phyloP scores from a whole-genome alignment of 148 eudicot genomes.

The Arctostaphylos glauca region DNA sequence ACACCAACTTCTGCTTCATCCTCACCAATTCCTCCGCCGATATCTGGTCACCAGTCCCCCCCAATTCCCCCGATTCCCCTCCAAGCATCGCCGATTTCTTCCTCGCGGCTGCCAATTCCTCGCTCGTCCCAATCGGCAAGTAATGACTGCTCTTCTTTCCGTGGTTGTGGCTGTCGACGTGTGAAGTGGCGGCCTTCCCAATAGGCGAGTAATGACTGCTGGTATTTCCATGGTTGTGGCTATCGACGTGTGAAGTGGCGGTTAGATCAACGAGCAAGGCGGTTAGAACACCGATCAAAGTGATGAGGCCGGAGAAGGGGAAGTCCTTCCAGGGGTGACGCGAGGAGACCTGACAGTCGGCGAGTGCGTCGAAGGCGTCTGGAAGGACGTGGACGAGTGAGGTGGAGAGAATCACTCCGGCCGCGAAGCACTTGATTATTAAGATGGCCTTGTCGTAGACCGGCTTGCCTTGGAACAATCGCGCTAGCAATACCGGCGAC shows the following conservation, averaged over 20 bases:
- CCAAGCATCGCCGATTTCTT: slow-evolving; percentile 18
- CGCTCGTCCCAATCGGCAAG: slow-evolving; percentile 27
- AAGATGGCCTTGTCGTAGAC: slow-evolving; percentile 64
- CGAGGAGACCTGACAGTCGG: slow-evolving; percentile 64
- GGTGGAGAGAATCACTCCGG: slow-evolving; percentile 80
- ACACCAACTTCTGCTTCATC: slow-evolving; percentile 70
- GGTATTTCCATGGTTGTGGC: slow-evolving; percentile 16
- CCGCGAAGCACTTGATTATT: slow-evolving; percentile 79
- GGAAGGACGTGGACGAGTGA: slow-evolving; percentile 85
- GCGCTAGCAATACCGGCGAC: slow-evolving; percentile 55
- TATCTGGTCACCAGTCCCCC: slow-evolving; percentile 14
- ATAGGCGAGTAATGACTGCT: slow-evolving; percentile 24
- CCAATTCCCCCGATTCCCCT: slow-evolving; percentile 10
- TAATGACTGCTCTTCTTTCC: slow-evolving; percentile 11
- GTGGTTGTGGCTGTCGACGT: slow-evolving; percentile 35
- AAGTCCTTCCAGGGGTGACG: slow-evolving; percentile 81
- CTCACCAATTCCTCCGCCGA: slow-evolving; percentile 39
- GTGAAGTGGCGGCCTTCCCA: slow-evolving; percentile 50
- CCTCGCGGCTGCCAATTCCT: slow-evolving; percentile 14
- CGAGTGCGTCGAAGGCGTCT: slow-evolving; percentile 70
- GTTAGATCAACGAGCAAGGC: slow-evolving; percentile 68
- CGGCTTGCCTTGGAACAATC: slow-evolving; percentile 63
- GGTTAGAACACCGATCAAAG: slow-evolving; percentile 53
- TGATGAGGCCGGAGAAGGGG: slow-evolving; percentile 69
- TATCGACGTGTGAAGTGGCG: slow-evolving; percentile 57